Evolutionary conservation across 257 asterid genomes (phyloP).

Genomic region (Agastache rugosa): DNA sequence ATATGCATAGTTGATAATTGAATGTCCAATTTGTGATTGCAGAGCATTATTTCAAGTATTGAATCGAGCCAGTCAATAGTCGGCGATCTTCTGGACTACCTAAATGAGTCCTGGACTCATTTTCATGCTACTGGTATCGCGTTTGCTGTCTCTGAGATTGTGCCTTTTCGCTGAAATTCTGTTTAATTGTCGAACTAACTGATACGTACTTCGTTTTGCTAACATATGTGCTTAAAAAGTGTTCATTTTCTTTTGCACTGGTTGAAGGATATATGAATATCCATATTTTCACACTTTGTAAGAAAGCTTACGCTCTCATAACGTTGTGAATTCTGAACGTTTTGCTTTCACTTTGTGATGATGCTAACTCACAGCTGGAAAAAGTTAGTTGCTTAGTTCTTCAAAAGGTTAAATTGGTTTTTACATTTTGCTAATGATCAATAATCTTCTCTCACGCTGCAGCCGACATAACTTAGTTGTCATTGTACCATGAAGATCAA

Average conservation of each 20-base stretch:
- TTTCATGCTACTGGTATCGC: constrained; percentile 92
- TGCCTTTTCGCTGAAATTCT: neutral
- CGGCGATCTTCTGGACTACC: constrained; percentile 85
- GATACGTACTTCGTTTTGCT: constrained; percentile 4
- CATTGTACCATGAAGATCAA: no score
- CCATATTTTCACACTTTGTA: neutral
- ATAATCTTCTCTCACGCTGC: neutral
- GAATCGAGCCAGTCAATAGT: constrained; percentile 70
- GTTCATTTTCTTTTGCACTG: neutral
- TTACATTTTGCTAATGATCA: neutral
- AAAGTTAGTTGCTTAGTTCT: constrained; percentile 4
- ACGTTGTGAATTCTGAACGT: neutral
- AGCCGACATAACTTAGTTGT: no score
- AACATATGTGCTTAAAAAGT: no score
- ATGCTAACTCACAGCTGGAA: neutral
- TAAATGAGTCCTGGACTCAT: constrained; percentile 97
- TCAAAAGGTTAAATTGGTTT: constrained; percentile 3
- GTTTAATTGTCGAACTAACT: constrained; percentile 7
- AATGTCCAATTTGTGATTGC: constrained; percentile 34
- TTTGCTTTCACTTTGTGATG: neutral
- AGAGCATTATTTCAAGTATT: constrained; percentile 49
- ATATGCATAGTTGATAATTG: neutral
- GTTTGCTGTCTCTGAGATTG: constrained; percentile 8
- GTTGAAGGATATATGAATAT: neutral
- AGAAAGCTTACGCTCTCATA: neutral